These are phyloP conservation scores for Candida silvicultrix DNA, from an alignment of 805 yeast species.

Conservation along the genomic window DNA sequence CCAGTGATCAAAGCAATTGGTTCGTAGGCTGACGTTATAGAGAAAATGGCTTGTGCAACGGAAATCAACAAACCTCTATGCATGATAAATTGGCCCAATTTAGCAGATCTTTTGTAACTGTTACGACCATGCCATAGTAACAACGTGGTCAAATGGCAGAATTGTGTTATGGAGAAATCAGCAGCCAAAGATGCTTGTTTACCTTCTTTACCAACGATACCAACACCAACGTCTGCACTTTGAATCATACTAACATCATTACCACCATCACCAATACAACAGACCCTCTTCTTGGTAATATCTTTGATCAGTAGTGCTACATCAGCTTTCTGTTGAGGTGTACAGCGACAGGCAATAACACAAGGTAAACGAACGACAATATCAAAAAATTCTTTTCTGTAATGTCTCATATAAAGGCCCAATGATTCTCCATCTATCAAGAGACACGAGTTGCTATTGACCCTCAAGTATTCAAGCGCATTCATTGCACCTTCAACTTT, in stretches of 20 bases:
- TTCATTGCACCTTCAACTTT: slow-evolving; percentile 60
- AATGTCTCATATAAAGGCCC: slow-evolving; percentile 56
- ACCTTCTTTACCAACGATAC: slow-evolving; percentile 98
- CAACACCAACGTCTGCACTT: slow-evolving; percentile 98
- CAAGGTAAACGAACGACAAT: slow-evolving; percentile 78
- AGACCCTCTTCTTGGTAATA: slow-evolving; percentile 81
- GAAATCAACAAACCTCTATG: slow-evolving; percentile 94
- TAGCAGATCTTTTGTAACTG: slow-evolving; percentile 92
- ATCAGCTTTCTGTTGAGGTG: slow-evolving; percentile 98
- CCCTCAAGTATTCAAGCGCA: slow-evolving; percentile 64
- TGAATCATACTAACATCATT: slow-evolving; percentile 99
- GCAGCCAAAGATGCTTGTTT: slow-evolving; percentile 96
- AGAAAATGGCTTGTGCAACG: slow-evolving; percentile 90
- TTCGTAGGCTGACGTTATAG: slow-evolving; percentile 80
- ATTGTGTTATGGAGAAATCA: slow-evolving; percentile 90
- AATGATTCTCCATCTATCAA: slow-evolving; percentile 93
- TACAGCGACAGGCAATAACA: slow-evolving; percentile 97
- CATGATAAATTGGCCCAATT: slow-evolving; percentile 90
- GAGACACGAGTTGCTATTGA: slow-evolving; percentile 59
- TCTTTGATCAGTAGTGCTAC: slow-evolving; percentile 76
- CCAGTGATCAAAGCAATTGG: slow-evolving; percentile 95
- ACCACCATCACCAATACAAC: slow-evolving; percentile 99
- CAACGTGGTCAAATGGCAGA: slow-evolving; percentile 79
- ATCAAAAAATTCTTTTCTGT: slow-evolving; percentile 66
- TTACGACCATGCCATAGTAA: slow-evolving; percentile 98